Percentiles rank a stretch among this genome's conserved stretches.
These are phyloP conservation scores for Chaetothyriales sp. DNA, from an alignment of 2,329 filamentous ascomycete species.

Conservation along the genomic window DNA sequence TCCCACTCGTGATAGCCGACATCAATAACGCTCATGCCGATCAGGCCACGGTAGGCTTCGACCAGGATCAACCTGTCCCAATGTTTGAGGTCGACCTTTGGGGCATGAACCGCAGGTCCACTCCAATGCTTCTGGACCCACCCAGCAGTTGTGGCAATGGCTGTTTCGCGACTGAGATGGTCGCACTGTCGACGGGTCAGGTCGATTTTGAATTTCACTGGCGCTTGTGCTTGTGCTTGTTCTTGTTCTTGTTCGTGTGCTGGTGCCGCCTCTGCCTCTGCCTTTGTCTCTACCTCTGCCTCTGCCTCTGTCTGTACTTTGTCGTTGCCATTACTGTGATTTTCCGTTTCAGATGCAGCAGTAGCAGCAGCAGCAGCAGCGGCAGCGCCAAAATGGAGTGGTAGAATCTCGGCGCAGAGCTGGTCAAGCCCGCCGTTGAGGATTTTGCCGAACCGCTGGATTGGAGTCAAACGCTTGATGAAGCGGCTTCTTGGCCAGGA, in stretches of 20 bases:
- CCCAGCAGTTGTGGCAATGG: neutral
- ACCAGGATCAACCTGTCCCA: conserved; percentile 48
- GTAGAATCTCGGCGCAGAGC: conserved; percentile 41
- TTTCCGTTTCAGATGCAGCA: neutral
- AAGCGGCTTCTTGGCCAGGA: conserved; percentile 34
- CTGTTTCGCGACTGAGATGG: neutral
- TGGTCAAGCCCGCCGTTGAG: conserved; percentile 41
- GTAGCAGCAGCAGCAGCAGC: neutral
- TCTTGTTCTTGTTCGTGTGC: neutral
- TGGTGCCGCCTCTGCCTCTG: neutral
- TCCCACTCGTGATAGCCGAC: conserved; percentile 46
- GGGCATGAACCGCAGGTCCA: neutral
- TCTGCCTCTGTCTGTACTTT: neutral
- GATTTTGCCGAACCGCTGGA: conserved; percentile 43
- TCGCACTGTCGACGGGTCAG: neutral
- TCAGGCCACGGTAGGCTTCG: conserved; percentile 47
- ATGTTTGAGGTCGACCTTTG: conserved; percentile 45
- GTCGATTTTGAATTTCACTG: neutral
- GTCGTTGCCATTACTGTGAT: neutral
- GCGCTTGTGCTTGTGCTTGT: neutral
- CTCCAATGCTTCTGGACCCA: neutral
- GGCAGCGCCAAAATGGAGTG: conserved; percentile 35
- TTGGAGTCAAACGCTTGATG: conserved; percentile 45
- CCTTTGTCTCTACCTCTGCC: neutral
- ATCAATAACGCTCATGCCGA: conserved; percentile 49